Evolutionary conservation across 768 basidiomycete genomes (phyloP).

Genomic region (Leccinum subtestaceum): DNA sequence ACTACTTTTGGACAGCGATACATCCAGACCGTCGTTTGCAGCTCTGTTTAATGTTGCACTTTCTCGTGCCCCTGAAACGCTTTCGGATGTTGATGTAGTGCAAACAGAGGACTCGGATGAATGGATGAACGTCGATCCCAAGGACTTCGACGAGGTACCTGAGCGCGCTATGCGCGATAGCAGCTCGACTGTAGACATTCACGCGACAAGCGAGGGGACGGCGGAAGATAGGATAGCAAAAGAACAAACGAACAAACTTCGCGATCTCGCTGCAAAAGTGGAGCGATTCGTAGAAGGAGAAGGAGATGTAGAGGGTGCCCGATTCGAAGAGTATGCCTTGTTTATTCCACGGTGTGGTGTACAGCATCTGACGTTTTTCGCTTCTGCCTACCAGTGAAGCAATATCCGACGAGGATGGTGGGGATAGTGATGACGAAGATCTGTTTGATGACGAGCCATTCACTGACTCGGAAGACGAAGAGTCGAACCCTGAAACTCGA

Average conservation of each 20-base stretch:
- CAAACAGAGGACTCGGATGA: conserved; percentile 69
- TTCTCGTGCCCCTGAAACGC: conserved; percentile 35
- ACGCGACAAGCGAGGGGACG: conserved; percentile 37
- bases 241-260: conserved; percentile 67
- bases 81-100: conserved; percentile 11
- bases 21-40: conserved; percentile 74
- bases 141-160: conserved; percentile 74
- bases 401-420: conserved; percentile 61
- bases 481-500: conserved; percentile 33
- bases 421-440: conserved; percentile 30
- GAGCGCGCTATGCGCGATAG: conserved; percentile 35
- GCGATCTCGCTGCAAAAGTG: conserved; percentile 79
- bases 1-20: conserved; percentile 38
- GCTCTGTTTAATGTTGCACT: conserved; percentile 66
- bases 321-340: conserved; percentile 79
- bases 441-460: conserved; percentile 41
- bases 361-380: background rate
- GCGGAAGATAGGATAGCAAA: conserved; percentile 48
- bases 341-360: background rate
- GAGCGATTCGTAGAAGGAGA: conserved; percentile 88
- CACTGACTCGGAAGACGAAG: conserved; percentile 45
- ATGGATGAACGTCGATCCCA: conserved; percentile 82
- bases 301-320: conserved; percentile 85
- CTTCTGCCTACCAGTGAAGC: conserved; percentile 47
- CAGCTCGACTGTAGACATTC: conserved; percentile 16